Evolutionary conservation across 192 early-diverging fungal species (phyloP).

Genomic region (Mortierella antarctica): DNA sequence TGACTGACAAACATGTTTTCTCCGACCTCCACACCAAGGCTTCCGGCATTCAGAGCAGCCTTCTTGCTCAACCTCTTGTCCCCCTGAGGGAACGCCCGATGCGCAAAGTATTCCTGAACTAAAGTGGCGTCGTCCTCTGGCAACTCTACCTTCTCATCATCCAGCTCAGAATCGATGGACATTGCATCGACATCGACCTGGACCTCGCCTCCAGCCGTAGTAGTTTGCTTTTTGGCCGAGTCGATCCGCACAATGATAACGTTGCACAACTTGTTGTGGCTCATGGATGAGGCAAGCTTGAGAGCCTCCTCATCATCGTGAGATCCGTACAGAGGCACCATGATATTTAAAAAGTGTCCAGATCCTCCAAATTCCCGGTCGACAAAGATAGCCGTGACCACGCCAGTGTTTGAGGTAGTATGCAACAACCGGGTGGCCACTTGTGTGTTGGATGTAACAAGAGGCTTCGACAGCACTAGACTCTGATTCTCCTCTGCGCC

Average conservation of each 20-base stretch:
- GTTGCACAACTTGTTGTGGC: constrained; percentile 27
- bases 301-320: constrained; percentile 35
- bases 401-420: constrained; percentile 15
- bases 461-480: constrained; percentile 17
- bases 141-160: not conserved
- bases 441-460: constrained; percentile 35
- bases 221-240: constrained; percentile 2
- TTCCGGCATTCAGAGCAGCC: not conserved
- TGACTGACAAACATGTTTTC: constrained; percentile 37
- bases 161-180: constrained; percentile 28
- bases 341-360: constrained; percentile 36
- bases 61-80: constrained; percentile 20
- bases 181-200: constrained; percentile 14
- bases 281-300: constrained; percentile 34
- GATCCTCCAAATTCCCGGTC: constrained; percentile 47
- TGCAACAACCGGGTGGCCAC: constrained; percentile 25
- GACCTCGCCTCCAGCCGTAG: not conserved
- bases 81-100: constrained; percentile 6
- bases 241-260: constrained; percentile 35
- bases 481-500: constrained; percentile 12
- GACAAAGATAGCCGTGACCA: constrained; percentile 36
- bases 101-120: constrained; percentile 19
- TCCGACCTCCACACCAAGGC: constrained; percentile 31
- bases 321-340: constrained; percentile 49
- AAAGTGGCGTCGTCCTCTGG: constrained; percentile 32